Percentiles rank a stretch among this genome's conserved stretches.
These are phyloP conservation scores for Hirsutella thompsonii DNA, from an alignment of 2,329 filamentous ascomycete species.

Conservation along the genomic window DNA sequence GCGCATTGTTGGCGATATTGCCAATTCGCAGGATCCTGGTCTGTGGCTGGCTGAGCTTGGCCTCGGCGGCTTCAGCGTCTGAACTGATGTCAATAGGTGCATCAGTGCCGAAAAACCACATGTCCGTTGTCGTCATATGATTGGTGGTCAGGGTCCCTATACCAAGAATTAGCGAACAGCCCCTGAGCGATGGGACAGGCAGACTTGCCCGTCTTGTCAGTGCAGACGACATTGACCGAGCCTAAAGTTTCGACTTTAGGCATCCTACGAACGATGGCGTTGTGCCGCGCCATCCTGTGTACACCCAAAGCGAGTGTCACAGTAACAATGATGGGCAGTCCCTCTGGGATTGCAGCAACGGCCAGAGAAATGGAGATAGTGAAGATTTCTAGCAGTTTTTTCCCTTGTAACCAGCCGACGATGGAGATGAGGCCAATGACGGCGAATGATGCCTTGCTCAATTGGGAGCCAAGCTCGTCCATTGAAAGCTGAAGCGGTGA, in stretches of 20 bases:
- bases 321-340: constrained; percentile 93
- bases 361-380: constrained; percentile 95
- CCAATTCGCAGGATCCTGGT: constrained; percentile 78
- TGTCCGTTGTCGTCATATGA: constrained; percentile 93
- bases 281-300: constrained; percentile 86
- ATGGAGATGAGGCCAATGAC: constrained; percentile 90
- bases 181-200: background rate
- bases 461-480: constrained; percentile 91
- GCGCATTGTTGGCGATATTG: constrained; percentile 92
- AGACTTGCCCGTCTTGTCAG: constrained; percentile 74
- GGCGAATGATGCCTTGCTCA: constrained; percentile 92
- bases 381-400: constrained; percentile 85
- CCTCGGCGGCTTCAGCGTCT: constrained; percentile 39
- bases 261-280: constrained; percentile 89
- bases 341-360: constrained; percentile 91
- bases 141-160: constrained; percentile 85
- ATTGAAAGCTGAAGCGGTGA: constrained; percentile 92
- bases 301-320: constrained; percentile 92
- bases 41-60: constrained; percentile 57
- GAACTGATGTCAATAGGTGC: constrained; percentile 38
- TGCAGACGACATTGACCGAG: constrained; percentile 99
- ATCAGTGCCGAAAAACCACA: constrained; percentile 80
- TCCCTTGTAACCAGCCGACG: constrained; percentile 81
- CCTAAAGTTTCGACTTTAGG: constrained; percentile 96
- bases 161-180: background rate